Base-by-base conservation (phyloP, 1,139 yeast species). In the Yamadazyma dushanensis region DNA sequence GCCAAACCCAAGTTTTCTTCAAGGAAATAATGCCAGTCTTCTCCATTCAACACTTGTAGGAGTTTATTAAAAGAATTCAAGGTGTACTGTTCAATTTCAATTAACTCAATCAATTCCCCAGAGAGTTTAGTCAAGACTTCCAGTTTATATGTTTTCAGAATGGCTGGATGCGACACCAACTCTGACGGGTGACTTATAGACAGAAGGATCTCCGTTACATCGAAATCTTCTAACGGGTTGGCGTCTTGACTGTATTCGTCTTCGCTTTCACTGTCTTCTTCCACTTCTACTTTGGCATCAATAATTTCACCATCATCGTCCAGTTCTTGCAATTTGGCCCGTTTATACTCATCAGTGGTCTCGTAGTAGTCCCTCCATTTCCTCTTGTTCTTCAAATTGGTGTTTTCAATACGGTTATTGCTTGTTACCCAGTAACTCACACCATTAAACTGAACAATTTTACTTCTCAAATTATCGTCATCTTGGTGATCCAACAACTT, bases 181-280 rank as follows among this genome's bases (percentile, higher is more conserved):
- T 92, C 96, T 10, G 87, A 73, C 0, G 97, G 94, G 41, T 86
- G 85, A 11, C 78, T 70, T 16, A 92, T 76, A 0, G 97, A 96
- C 9, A 83, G 78, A 41, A 92, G 63, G 17, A 89, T 64, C 33
- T 80, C 81, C 16, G 74, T 69, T 21, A 76, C 50, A 31, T 63
- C 63, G 10, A 75, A 45, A 27, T 58, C 54, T 32, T 59, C 58
- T 40, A 67, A 55, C 1, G 70, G 70, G 36, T 68, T 62, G 6
- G 56, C 60, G 31, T 59, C 64, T 6, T 53, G 58, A 3, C 50
- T 54, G 15, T 49, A 52, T 4, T 46, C 54, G 8, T 44, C 46
- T 6, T 63, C 66, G 10, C 63, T 63, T 4, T 61, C 68, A 16
- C 54, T 61, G 6, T 54, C 60, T 3, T 44, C 47, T 4, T 40